A percentile compares a stretch with the other conserved stretches of the same genome.
phyloP scores from a whole-genome alignment of 1,139 yeast genomes.

The Blastobotrys raffinosifermentans region DNA sequence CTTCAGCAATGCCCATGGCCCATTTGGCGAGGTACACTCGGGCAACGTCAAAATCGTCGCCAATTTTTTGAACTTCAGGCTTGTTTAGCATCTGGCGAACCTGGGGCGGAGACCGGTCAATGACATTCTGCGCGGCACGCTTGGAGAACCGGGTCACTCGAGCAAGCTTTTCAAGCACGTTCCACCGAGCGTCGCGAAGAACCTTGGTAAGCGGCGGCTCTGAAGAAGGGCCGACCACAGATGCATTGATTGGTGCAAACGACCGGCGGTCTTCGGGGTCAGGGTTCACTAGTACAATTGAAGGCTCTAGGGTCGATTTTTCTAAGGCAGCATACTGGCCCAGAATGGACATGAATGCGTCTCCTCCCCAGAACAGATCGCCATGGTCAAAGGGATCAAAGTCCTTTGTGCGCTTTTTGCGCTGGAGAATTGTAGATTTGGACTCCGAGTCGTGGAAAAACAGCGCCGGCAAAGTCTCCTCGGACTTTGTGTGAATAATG shows the following conservation, averaged over 20 bases:
- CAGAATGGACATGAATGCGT: conserved; percentile 57
- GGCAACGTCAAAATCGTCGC: conserved; percentile 91
- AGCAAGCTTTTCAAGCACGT: conserved; percentile 76
- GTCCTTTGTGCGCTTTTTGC: conserved; percentile 50
- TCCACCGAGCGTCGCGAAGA: conserved; percentile 76
- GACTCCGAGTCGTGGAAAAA: conserved; percentile 91
- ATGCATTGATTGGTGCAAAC: conserved; percentile 57
- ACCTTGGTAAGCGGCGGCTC: conserved; percentile 27
- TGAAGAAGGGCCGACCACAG: conserved; percentile 22
- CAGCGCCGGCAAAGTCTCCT: conserved; percentile 70
- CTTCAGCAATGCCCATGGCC: conserved; percentile 94
- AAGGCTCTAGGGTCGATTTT: conserved; percentile 62
- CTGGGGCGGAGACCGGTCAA: conserved; percentile 59
- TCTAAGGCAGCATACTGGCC: conserved; percentile 54
- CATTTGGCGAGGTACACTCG: conserved; percentile 89
- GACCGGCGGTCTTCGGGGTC: conserved; percentile 68
- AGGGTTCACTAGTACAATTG: conserved; percentile 74
- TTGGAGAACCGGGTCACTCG: conserved; percentile 67
- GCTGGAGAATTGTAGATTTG: conserved; percentile 62
- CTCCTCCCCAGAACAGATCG: conserved; percentile 87
- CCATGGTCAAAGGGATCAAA: conserved; percentile 66
- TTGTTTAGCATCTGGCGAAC: conserved; percentile 59
- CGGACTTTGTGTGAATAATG: conserved; percentile 58
- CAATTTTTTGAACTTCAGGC: conserved; percentile 74
- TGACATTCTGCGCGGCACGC: conserved; percentile 49